Evolutionary conservation across 176 grass and related monocot genomes (phyloP).

Genomic region (Avena atlantica): DNA sequence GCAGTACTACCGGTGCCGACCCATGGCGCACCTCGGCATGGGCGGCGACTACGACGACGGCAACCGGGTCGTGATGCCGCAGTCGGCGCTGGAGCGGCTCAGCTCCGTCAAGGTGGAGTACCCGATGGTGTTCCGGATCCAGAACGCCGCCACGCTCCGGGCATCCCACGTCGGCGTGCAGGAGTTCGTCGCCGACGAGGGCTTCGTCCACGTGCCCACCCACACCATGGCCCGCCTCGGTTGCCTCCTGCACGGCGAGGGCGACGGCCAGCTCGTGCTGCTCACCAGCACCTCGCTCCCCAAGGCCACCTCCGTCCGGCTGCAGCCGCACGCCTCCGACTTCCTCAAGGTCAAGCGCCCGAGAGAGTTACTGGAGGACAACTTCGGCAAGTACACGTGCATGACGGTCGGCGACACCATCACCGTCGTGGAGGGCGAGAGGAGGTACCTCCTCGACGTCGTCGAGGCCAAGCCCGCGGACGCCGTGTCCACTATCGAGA

Average conservation of each 20-base stretch:
- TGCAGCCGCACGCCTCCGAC: conserved; percentile 70
- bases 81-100: conserved; percentile 71
- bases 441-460: conserved; percentile 68
- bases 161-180: conserved; percentile 67
- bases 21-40: neutral
- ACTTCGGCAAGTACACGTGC: conserved; percentile 56
- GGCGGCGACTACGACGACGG: neutral
- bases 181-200: conserved; percentile 78
- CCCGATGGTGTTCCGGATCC: conserved; percentile 72
- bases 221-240: conserved; percentile 64
- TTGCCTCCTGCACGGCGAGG: neutral
- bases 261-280: neutral
- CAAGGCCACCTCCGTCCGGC: conserved; percentile 73
- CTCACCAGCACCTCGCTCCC: conserved; percentile 50
- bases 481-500: conserved; percentile 64
- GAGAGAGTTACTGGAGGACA: conserved; percentile 49
- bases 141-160: conserved; percentile 42
- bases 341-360: conserved; percentile 27
- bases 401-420: conserved; percentile 80
- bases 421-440: conserved; percentile 58
- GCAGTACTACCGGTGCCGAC: conserved; percentile 40
- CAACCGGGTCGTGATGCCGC: conserved; percentile 65
- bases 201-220: conserved; percentile 75
- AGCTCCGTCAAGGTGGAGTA: conserved; percentile 24
- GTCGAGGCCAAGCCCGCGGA: conserved; percentile 60